Evolutionary conservation across 306 rosid genomes (phyloP).

Genomic region (Prunus davidiana): DNA sequence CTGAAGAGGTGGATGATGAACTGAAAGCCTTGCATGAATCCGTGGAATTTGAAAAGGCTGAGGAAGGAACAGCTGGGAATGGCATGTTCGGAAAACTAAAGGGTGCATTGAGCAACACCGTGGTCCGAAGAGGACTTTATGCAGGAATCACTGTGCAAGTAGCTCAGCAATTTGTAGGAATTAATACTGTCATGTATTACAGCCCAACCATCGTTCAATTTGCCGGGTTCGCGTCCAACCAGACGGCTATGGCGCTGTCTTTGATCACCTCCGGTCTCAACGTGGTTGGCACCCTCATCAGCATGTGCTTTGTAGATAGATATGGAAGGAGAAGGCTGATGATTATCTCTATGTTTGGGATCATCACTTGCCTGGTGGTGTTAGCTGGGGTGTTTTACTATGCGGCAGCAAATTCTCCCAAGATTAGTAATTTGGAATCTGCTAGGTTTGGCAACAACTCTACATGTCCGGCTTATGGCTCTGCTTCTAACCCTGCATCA

Average conservation of each 20-base stretch:
- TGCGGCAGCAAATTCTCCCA: constrained; percentile 55
- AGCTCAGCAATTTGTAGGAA: constrained; percentile 77
- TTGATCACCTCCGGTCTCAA: constrained; percentile 75
- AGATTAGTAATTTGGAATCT: constrained; percentile 40
- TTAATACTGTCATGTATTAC: constrained; percentile 87
- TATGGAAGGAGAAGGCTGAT: constrained; percentile 66
- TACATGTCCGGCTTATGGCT: constrained; percentile 46
- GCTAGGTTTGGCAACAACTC: constrained; percentile 52
- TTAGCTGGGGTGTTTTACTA: constrained; percentile 48
- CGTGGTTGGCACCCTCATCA: constrained; percentile 56
- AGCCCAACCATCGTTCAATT: constrained; percentile 82
- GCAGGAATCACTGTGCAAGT: constrained; percentile 79
- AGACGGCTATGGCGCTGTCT: constrained; percentile 74
- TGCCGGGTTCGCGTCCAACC: constrained; percentile 75
- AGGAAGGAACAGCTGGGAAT: constrained; percentile 44
- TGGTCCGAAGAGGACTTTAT: constrained; percentile 62
- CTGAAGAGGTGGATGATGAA: constrained; percentile 56
- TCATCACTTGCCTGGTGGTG: constrained; percentile 48
- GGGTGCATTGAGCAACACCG: constrained; percentile 39
- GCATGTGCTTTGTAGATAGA: constrained; percentile 60
- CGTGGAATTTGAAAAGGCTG: constrained; percentile 47
- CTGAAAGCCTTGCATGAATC: constrained; percentile 58
- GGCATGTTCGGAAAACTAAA: constrained; percentile 36
- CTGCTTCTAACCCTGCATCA: constrained; percentile 36
- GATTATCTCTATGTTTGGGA: constrained; percentile 60